A percentile compares a stretch with the other conserved stretches of the same genome.
Conservation (phyloP, 164 flowering plant genomes). For the Vitis riparia region DNA sequence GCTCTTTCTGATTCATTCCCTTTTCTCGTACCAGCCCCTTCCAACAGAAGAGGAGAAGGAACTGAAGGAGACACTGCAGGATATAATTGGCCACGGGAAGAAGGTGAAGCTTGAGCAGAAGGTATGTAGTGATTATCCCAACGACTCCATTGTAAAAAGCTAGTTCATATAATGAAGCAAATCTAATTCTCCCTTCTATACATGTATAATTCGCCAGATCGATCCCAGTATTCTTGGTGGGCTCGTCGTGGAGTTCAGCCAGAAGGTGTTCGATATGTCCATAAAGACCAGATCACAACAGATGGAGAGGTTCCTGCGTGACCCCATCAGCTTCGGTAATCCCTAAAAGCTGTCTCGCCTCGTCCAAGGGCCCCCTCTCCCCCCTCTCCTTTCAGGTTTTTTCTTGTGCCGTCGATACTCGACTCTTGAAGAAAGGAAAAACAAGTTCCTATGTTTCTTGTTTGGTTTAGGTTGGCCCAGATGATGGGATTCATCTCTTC, state of each 20-base stretch:
- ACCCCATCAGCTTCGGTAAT: slow-evolving; percentile 42
- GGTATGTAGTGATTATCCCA: slow-evolving; percentile 31
- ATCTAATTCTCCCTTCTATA: background rate
- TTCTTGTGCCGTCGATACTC: background rate
- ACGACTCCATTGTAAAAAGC: background rate
- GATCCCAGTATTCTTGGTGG: slow-evolving; percentile 82
- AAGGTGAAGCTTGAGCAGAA: slow-evolving; percentile 67
- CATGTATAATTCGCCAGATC: slow-evolving; percentile 30
- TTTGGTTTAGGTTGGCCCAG: background rate
- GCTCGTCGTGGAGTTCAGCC: slow-evolving; percentile 56
- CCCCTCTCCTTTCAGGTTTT: background rate
- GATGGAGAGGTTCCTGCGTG: slow-evolving; percentile 75
- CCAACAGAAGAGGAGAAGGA: slow-evolving; percentile 82
- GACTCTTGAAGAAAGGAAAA: no score
- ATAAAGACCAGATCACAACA: slow-evolving; percentile 67
- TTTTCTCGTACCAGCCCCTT: slow-evolving; percentile 48
- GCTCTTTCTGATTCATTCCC: background rate
- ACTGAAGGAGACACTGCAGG: slow-evolving; percentile 69
- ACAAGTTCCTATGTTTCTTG: background rate
- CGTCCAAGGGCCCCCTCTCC: background rate
- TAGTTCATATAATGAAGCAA: background rate
- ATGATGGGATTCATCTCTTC: no score
- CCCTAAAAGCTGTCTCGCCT: slow-evolving; percentile 12
- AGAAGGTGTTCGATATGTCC: slow-evolving; percentile 75
- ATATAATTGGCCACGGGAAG: slow-evolving; percentile 71